Base-by-base conservation (phyloP, 2,329 filamentous ascomycete genomes). In the Beauveria sp. region DNA sequence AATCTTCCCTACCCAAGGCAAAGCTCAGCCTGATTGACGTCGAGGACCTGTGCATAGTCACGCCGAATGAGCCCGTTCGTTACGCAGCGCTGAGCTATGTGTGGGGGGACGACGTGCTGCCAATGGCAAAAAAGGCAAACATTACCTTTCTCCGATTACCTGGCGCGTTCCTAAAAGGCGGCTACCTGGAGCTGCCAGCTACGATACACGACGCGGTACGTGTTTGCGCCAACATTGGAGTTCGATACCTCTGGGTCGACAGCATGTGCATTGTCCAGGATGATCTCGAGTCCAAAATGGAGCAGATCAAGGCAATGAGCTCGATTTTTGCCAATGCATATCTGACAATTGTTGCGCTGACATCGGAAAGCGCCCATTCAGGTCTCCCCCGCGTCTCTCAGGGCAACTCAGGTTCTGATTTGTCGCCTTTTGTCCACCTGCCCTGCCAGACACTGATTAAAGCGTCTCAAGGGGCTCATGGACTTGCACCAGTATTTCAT, bases 161-260 rank as follows among this genome's bases (percentile, higher is more conserved):
- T 5, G 55, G 61, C 4, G 61, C 61, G 1, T 62, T 62, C 14
- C 24, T 49, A 4, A 20, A 45, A 20, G 61, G 56, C 3, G 49
- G 56, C 4, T 22, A 16, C 12, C 22, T 59, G 40, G 55, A 62
- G 56, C 56, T 62, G 14, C 61, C 61, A 1, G 20, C 40, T 28
- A 62, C 61, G 5, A 55, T 62, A 50, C 53, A 62, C 28, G 61
- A 62, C 40, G 50, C 56, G n/a, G 26, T 62, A 5, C 55, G 55
- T 24, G 26, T 62, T 16, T 62, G 61, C 24, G 51, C 61, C 38
- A 43, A n/a, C 2, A 53, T 62, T n/a, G 61, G 55, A 2, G 60
- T 62, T 10, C 55, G 61, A 30, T 61, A 63, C 43, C 62, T 63
- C 20, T 63, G 62, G 59, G 62, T 63, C n/a, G 62, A 63, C 45